Evolutionary conservation across 1,139 yeast genomes (phyloP), one percentile per base, ranked within the genome.

Genomic region (Suhomyces guaymorum): DNA sequence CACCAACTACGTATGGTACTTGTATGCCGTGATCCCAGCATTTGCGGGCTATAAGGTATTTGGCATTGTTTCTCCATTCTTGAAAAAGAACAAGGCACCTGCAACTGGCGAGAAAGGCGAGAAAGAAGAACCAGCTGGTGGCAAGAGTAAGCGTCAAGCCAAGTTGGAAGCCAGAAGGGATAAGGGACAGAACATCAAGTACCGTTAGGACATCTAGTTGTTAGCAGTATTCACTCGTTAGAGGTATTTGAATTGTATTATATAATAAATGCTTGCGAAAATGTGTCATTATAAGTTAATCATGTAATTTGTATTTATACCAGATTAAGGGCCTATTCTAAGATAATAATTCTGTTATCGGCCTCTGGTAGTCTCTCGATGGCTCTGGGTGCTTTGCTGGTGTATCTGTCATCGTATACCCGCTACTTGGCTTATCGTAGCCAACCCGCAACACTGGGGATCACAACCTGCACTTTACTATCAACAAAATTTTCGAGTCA

Each of bases 1-100:
- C 6, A 55, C 75, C 18, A 78, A 75, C 55, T 71, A 73, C 48
- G 76, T 80, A 7, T 86, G 88, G 88, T 75, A 72, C 57, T 43
- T 81, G 17, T 75, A 71, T 48, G 37, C 63, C 8, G 57, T 58
- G 4, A 59, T 70, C 28, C 75, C 75, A n/a, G 70, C 64, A 0
- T 84, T 67, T 57, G 84, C 82, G 0, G 56, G 54, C 4, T 82
- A 74, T 59, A 82, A 80, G 56, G 49, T 78, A 7, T 69, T 64
- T 37, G 54, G 52, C 11, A 35, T 54, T 19, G 51, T 52, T 14
- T 37, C 50, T 30, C 59, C 59, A 19, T 57, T 52, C 31, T 47
- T 55, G 32, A 47, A 40, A 17, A 45, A 34, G 28, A 37, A 27
- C 9, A 40, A 44, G 26, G 35, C 43, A 10, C 42, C 49, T 15